These are phyloP conservation scores for Galerina marginata DNA, from an alignment of 768 basidiomycete genomes.

Conservation along the genomic window DNA sequence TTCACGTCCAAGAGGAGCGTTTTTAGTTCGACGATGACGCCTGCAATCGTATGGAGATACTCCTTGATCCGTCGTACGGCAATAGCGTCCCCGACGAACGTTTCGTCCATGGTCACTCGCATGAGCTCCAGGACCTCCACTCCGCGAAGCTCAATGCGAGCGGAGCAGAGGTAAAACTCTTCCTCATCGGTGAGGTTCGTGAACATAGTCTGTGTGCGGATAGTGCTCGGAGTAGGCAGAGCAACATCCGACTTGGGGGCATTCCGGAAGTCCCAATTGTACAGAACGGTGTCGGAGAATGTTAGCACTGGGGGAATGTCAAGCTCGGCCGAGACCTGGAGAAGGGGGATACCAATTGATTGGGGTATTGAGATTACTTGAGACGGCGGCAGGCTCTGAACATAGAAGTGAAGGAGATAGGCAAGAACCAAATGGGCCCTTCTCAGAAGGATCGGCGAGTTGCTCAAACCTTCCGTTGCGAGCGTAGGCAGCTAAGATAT, in stretches of 20 bases:
- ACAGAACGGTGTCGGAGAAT: slow-evolving; percentile 92
- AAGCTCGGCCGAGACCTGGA: slow-evolving; percentile 71
- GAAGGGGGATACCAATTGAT: slow-evolving; percentile 76
- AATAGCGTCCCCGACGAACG: slow-evolving; percentile 77
- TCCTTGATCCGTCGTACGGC: slow-evolving; percentile 67
- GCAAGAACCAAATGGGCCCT: slow-evolving; percentile 80
- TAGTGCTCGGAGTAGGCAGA: slow-evolving; percentile 58
- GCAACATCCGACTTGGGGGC: slow-evolving; percentile 28
- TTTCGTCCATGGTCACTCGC: slow-evolving; percentile 89
- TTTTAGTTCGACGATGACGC: slow-evolving; percentile 72
- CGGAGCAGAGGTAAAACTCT: slow-evolving; percentile 90
- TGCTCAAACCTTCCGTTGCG: slow-evolving; percentile 45
- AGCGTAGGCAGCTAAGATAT: slow-evolving; percentile 57
- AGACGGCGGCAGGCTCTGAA: slow-evolving; percentile 64
- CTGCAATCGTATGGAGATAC: slow-evolving; percentile 70
- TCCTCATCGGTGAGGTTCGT: slow-evolving; percentile 83
- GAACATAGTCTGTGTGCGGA: slow-evolving; percentile 75
- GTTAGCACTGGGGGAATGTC: slow-evolving; percentile 90
- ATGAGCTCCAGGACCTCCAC: slow-evolving; percentile 86
- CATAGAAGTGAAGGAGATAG: slow-evolving; percentile 81
- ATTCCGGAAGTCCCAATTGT: slow-evolving; percentile 70
- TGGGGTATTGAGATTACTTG: slow-evolving; percentile 70
- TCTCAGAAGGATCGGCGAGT: slow-evolving; percentile 65
- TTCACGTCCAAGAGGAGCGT: slow-evolving; percentile 70
- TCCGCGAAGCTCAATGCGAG: slow-evolving; percentile 88